Evolutionary conservation across 176 grass and related monocot genomes (phyloP), one percentile per base, ranked within the genome.

Genomic region (Cenchrus americanus): DNA sequence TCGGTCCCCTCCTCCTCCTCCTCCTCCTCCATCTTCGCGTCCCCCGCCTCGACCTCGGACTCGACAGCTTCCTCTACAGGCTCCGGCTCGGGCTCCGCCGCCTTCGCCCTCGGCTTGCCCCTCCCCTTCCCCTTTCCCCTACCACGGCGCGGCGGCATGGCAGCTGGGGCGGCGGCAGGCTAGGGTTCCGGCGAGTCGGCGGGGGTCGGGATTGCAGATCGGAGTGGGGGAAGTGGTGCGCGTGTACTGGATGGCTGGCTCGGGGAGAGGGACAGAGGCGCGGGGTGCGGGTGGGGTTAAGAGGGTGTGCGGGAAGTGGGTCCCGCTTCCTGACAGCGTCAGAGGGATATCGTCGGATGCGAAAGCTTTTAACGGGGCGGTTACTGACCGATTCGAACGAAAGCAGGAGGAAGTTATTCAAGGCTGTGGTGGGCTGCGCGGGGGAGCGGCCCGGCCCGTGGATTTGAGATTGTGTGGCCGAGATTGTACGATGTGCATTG

Each of bases 141-240:
- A 19, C 69, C 42, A 43, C 84, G 84, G 68, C 75, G 84, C 10
- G 68, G 80, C 53, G 80, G 81, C 89, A 91, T 91, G 69, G 89
- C 55, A 37, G 82, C 53, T 72, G 27, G 3, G 34, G 89, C 65
- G 82, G 63, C 73, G n/a, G 84, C 50, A 40, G 80, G 32, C 76
- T 91, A 91, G 89, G 89, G 85, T 87, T 87, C 89, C 69, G 76
- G 89, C 85, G 69, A 75, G 69, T 17, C 62, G 79, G 48, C 58
- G 64, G 60, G 67, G 67, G 69, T 76, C 55, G 70, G 69, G 64
- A 76, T 75, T 71, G 59, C 79, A 86, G 84, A 87, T 87, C 75
- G 64, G 69, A 74, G 80, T 22, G 84, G 72, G n/a, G 57, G 47
- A 21, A 74, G 68, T 67, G 81, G 69, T 75, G 75, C 75, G 48